These are phyloP conservation scores for Sarocladium brachiariae DNA, from an alignment of 2,329 filamentous ascomycete species.

Conservation along the genomic window DNA sequence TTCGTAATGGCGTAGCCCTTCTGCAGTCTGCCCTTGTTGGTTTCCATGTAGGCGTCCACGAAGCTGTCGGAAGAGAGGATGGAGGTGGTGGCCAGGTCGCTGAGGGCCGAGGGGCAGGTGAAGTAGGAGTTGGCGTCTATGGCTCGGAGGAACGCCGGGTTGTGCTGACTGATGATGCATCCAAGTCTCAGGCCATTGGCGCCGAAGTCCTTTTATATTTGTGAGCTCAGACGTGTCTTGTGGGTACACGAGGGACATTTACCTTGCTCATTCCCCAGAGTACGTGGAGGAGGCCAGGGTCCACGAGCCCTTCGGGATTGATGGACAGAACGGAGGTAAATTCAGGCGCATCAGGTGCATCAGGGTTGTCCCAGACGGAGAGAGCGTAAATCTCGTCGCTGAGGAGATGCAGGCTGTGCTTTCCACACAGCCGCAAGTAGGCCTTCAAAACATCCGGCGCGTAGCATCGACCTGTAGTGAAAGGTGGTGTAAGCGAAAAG, in stretches of 20 bases:
- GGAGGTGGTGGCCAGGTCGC: background rate
- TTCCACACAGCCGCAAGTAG: constrained; percentile 42
- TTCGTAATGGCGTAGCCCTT: background rate
- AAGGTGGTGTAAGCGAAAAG: no score
- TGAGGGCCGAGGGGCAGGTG: background rate
- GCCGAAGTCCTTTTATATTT: constrained; percentile 35
- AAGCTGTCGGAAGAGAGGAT: background rate
- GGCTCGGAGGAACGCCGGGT: background rate
- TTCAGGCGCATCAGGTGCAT: constrained; percentile 12
- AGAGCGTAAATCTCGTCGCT: constrained; percentile 54
- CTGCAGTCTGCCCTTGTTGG: background rate
- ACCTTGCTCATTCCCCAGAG: constrained; percentile 34
- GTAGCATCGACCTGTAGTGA: constrained; percentile 32
- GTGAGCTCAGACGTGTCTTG: no score
- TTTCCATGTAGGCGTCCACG: background rate
- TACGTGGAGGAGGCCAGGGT: constrained; percentile 43
- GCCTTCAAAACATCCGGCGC: constrained; percentile 32
- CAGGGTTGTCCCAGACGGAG: constrained; percentile 35
- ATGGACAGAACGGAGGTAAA: constrained; percentile 46
- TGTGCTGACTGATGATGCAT: background rate
- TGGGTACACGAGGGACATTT: no score
- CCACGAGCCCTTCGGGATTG: constrained; percentile 34
- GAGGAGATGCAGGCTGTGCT: constrained; percentile 44
- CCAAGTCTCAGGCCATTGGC: constrained; percentile 45
- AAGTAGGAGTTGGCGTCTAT: background rate